These are phyloP conservation scores for Russula compacta DNA, from an alignment of 768 basidiomycete species.

Conservation along the genomic window DNA sequence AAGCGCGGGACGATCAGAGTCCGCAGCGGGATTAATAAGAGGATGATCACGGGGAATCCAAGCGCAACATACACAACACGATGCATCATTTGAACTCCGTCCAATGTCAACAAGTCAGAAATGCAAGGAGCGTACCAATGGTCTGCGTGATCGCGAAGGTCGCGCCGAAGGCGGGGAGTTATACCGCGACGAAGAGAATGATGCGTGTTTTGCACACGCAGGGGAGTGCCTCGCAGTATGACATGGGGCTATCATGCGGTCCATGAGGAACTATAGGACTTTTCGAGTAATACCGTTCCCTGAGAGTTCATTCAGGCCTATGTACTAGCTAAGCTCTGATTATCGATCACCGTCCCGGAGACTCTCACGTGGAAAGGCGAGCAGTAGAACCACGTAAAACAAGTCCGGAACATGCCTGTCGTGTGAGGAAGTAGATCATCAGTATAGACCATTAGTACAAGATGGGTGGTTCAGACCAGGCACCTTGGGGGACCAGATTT, in stretches of 20 bases:
- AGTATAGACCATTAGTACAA: neutral
- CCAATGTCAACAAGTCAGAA: neutral
- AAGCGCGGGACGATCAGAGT: conserved; percentile 62
- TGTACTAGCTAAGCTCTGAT: conserved; percentile 59
- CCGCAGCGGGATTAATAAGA: conserved; percentile 72
- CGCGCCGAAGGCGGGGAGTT: conserved; percentile 76
- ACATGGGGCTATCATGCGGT: conserved; percentile 54
- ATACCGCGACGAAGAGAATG: conserved; percentile 59
- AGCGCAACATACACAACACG: conserved; percentile 25
- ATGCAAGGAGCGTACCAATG: conserved; percentile 43
- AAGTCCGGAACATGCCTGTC: conserved; percentile 62
- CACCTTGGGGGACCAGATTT: conserved; percentile 58
- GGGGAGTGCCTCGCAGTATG: conserved; percentile 58
- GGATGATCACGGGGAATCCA: conserved; percentile 84
- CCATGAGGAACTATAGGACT: conserved; percentile 70
- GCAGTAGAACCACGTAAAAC: conserved; percentile 45
- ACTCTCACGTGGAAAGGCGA: neutral
- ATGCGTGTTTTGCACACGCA: conserved; percentile 69
- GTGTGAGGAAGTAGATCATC: neutral
- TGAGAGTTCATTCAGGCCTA: conserved; percentile 77
- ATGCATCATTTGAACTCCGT: neutral
- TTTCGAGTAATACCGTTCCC: conserved; percentile 79
- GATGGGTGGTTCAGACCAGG: conserved; percentile 29
- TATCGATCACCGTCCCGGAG: neutral
- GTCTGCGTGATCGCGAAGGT: conserved; percentile 91